Conservation (phyloP, 768 basidiomycete genomes). For the Dictyophora rubrovolvata region DNA sequence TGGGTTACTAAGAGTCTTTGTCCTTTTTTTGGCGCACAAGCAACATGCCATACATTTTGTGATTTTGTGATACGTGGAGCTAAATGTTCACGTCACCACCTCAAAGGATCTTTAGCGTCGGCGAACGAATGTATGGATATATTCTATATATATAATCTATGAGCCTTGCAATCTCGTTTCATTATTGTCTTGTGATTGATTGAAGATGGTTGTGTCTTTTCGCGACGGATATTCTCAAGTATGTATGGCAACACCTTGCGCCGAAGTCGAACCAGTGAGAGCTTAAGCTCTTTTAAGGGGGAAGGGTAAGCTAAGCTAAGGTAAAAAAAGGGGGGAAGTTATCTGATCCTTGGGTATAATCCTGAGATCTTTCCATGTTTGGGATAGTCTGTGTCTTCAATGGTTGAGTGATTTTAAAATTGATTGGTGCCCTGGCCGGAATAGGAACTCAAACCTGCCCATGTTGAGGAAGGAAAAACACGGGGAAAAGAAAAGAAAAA, state of each 20-base stretch:
- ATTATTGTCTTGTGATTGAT: background rate
- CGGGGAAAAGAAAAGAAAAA: no score
- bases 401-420: background rate
- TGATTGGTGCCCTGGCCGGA: background rate
- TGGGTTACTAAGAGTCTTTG: background rate
- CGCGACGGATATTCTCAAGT: background rate
- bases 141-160: background rate
- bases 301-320: background rate
- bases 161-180: background rate
- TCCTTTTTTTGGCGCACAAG: background rate
- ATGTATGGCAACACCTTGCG: background rate
- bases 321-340: background rate
- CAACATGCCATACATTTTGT: background rate
- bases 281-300: background rate
- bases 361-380: background rate
- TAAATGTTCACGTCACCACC: background rate
- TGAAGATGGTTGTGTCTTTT: background rate
- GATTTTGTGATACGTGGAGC: background rate
- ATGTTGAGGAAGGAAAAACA: no score
- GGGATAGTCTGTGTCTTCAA: background rate
- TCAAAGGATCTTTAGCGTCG: background rate
- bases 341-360: background rate
- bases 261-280: background rate
- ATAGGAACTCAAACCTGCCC: no score
- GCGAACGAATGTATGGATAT: background rate